Evolutionary conservation across 257 asterid species (phyloP), one percentile per base, ranked within the genome.

Genomic region (Paraleonurus japonicus): DNA sequence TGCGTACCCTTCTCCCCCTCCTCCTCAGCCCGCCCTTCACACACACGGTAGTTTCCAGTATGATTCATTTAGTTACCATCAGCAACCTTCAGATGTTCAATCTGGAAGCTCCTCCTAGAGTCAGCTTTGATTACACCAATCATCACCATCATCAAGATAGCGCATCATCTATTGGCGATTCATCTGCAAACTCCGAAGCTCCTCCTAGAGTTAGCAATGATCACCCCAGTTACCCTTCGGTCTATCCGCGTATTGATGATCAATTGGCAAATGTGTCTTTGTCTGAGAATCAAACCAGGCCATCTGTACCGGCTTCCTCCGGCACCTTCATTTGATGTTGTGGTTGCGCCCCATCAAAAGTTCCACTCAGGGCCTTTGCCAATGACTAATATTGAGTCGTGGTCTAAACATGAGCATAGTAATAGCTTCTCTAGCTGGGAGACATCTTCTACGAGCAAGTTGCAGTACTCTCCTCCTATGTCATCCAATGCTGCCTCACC

Each of bases 201-300:
- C 66, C 72, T 50, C 57, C 72, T 61, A 11, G 83, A 78, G 17
- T 43, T 7, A 4, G 50, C 50, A 13, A 7, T 33, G 84, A 71
- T 53, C 59, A 75, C 39, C 81, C 75, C 5, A 68, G 72, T 61
- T 79, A 79, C 53, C 89, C 96, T 28, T 37, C 89, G 0, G 41
- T 84, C 61, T 89, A 91, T 65, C 98, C 98, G 1, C 89, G 90
- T 55, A 85, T 91, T 26, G 90, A 91, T 17, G 85, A 86, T 69
- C 91, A 79, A 1, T 39, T 91, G 75, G 85, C 81, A 17, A 79
- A 79, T 67, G 65, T 89, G 82, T 86, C 58, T 62, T 76, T 94
- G 83, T 76, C 90, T 12, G 86, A 81, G 32, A 30, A 32, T 75
- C 79, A 79, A 12, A 51, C 35, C 16, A 75, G 65, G 69, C 83